Evolutionary conservation across 2,329 filamentous ascomycete species (phyloP), one percentile per base, ranked within the genome.

Genomic region (Talaromyces marneffei): DNA sequence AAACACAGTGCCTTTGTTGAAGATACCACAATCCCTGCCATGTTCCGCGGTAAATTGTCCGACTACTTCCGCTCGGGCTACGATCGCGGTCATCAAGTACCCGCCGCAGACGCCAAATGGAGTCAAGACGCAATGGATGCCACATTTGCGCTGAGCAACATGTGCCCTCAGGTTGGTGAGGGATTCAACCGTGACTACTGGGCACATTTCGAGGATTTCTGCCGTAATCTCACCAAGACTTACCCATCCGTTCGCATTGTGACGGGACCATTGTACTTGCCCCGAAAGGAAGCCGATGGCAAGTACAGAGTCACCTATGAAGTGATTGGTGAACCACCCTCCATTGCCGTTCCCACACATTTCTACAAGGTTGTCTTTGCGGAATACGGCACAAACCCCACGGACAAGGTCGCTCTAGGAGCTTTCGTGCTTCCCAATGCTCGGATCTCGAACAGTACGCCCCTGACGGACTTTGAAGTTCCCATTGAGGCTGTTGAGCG

Each of bases 341-440:
- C 92, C 70, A 89, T 99, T 60, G 92, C 94, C 27, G 94, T 99
- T 58, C 94, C 94, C 2, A 99, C 94, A 23, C 94, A 99, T 76
- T 99, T 99, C 79, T 99, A 96, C 84, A 99, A 99, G 81, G 91
- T 99, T 71, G 94, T 99, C 68, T 96, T 94, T 71, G 94, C 91
- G 27, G 94, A 99, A 78, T 91, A 96, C 70, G 90, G 89, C 3
- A 78, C 76, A 1, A 76, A 72, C 23, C 82, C 82, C 27, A 76
- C 74, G 9, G 90, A 90, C 18, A 88, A 88, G 65, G 94, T 99
- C 35, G 91, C 92, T 33, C 79, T 99, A 37, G 94, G 91, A 50
- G 94, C 94, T 7, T 99, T 99, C 71, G 93, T 99, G 58, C 82
- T 99, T 69, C 94, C 94, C 16, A 99, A 99, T 74, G 92, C 91